Percentiles rank a stretch among this genome's conserved stretches.
Conservation (phyloP, 495 filamentous ascomycete genomes). For the Aspergillus indologenus region DNA sequence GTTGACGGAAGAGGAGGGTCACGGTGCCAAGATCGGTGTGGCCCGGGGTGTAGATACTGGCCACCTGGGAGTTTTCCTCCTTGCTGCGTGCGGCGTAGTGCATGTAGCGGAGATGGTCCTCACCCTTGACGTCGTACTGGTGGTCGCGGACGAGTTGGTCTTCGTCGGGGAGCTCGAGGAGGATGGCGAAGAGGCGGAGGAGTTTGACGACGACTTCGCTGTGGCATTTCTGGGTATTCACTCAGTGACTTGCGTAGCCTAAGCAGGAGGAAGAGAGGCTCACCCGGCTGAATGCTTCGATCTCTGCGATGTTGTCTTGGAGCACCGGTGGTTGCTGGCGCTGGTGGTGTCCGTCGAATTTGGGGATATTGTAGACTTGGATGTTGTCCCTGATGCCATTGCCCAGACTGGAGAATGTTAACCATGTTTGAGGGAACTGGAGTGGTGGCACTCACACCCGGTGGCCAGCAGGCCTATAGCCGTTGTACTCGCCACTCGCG, state of each 20-base stretch:
- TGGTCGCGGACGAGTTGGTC: conserved; percentile 48
- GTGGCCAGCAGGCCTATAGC: conserved; percentile 43
- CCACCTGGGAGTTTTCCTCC: conserved; percentile 41
- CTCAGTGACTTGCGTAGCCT: not conserved
- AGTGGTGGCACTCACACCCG: conserved; percentile 31
- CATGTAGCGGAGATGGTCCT: conserved; percentile 54
- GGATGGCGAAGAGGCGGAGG: conserved; percentile 49
- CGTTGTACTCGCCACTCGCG: conserved; percentile 39
- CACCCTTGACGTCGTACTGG: conserved; percentile 44
- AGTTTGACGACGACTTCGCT: conserved; percentile 47
- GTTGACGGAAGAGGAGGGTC: conserved; percentile 45
- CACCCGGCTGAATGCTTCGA: conserved; percentile 45
- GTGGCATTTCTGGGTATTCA: conserved; percentile 43
- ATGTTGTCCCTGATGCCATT: conserved; percentile 49
- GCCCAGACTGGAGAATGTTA: conserved; percentile 28
- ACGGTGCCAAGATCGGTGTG: conserved; percentile 43
- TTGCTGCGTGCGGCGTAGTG: conserved; percentile 43
- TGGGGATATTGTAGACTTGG: conserved; percentile 51
- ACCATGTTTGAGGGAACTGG: too few species aligned
- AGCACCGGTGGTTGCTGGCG: conserved; percentile 40
- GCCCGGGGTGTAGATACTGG: conserved; percentile 31
- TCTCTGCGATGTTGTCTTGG: conserved; percentile 26
- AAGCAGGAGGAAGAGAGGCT: not conserved
- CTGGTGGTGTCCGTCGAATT: conserved; percentile 45
- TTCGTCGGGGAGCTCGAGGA: conserved; percentile 50